A percentile compares a stretch with the other conserved stretches of the same genome.
Evolutionary conservation across 352 stramenopile species (phyloP).

Genomic region (Phytophthora sojae): DNA sequence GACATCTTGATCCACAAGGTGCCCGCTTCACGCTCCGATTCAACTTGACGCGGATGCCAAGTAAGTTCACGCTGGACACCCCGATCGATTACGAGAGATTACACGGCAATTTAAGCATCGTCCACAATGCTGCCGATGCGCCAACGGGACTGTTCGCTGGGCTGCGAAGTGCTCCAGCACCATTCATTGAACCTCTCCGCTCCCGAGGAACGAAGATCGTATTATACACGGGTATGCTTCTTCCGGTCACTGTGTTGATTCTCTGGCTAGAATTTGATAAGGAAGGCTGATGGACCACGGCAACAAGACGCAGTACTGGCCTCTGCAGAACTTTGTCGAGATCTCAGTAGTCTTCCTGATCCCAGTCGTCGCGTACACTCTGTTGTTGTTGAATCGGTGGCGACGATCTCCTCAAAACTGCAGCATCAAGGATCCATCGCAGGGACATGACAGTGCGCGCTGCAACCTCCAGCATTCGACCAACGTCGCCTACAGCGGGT

Average conservation of each 20-base stretch:
- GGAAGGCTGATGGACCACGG: conserved; percentile 40
- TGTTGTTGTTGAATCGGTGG: conserved; percentile 33
- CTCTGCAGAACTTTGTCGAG: conserved; percentile 57
- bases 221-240: conserved; percentile 40
- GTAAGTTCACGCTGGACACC: conserved; percentile 24
- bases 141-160: not conserved
- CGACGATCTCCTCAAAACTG: conserved; percentile 3
- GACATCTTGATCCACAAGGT: conserved; percentile 31
- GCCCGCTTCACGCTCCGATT: conserved; percentile 39
- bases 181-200: conserved; percentile 48
- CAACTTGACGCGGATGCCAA: conserved; percentile 41
- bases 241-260: conserved; percentile 31
- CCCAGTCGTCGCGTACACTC: conserved; percentile 33
- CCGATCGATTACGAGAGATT: conserved; percentile 39
- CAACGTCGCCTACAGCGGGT: conserved; percentile 17
- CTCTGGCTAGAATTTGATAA: conserved; percentile 50
- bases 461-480: conserved; percentile 27
- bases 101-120: conserved; percentile 12
- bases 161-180: conserved; percentile 17
- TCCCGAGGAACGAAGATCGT: conserved; percentile 34
- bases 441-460: conserved; percentile 5
- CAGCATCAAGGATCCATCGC: conserved; percentile 9
- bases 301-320: conserved; percentile 54
- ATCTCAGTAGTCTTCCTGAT: conserved; percentile 45
- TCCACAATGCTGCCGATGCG: not conserved